Evolutionary conservation across 1,284 basidiomycete genomes (phyloP).

Genomic region (Fomitopsis pinicola): DNA sequence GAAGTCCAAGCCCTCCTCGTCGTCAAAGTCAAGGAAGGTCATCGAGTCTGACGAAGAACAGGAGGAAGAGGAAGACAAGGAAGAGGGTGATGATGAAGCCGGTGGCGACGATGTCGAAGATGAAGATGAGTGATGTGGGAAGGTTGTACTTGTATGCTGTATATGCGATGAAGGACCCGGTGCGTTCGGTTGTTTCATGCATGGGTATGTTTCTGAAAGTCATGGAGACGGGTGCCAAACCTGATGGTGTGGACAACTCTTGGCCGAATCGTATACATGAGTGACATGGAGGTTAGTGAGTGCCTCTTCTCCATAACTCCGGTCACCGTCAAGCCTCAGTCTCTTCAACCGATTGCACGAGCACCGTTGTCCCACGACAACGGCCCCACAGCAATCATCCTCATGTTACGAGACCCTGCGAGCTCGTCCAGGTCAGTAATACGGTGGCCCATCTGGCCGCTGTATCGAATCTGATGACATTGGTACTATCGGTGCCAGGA

Average conservation of each 20-base stretch:
- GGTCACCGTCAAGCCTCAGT: too few relatives aligned
- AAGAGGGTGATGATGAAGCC: slow-evolving; percentile 13
- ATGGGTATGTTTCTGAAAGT: neutral
- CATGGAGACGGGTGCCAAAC: neutral
- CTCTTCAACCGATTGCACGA: too few relatives aligned
- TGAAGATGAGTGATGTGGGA: neutral
- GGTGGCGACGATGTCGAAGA: slow-evolving; percentile 4
- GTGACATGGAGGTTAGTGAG: too few relatives aligned
- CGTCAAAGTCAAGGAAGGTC: slow-evolving; percentile 6
- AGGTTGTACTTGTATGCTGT: neutral
- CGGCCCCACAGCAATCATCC: too few relatives aligned
- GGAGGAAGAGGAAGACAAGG: slow-evolving; percentile 24
- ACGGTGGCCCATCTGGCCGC: too few relatives aligned
- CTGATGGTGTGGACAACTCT: neutral
- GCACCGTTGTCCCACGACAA: too few relatives aligned
- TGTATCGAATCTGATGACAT: too few relatives aligned
- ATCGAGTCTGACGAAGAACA: slow-evolving; percentile 13
- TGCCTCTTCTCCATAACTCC: too few relatives aligned
- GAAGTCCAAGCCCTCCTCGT: neutral
- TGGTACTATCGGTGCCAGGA: too few relatives aligned
- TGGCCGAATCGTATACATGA: too few relatives aligned
- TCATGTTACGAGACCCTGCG: too few relatives aligned
- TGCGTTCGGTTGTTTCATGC: neutral
- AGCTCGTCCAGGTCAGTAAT: too few relatives aligned
- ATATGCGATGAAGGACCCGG: neutral